Conservation (phyloP, 768 basidiomycete species). For the Trametes elegans region DNA sequence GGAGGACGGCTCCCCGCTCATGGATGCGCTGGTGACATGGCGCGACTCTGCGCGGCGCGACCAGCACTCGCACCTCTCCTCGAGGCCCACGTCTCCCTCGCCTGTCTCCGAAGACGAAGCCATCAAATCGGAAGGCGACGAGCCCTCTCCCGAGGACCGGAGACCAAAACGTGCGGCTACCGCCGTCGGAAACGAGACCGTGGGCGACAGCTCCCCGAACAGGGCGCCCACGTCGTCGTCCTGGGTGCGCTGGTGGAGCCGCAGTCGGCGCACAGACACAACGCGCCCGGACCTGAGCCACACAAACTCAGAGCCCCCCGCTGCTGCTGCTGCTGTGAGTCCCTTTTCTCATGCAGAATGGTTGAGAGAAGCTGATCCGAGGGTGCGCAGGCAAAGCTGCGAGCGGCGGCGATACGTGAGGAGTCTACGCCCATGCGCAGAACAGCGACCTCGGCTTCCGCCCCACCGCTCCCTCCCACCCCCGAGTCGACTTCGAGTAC, state of each 20-base stretch:
- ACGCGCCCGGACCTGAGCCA: conserved; percentile 21
- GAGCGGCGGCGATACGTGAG: background rate
- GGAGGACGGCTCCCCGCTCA: conserved; percentile 68
- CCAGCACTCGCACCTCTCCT: conserved; percentile 23
- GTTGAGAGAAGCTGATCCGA: background rate
- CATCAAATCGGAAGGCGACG: conserved; percentile 29
- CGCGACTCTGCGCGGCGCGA: conserved; percentile 43
- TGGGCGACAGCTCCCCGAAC: conserved; percentile 17
- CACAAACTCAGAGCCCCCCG: conserved; percentile 19
- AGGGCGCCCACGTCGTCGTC: conserved; percentile 51
- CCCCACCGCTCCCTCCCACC: conserved; percentile 1
- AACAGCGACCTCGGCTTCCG: conserved; percentile 7
- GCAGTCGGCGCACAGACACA: conserved; percentile 38
- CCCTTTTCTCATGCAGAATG: no score
- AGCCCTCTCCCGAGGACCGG: conserved; percentile 6
- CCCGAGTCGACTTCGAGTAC: conserved; percentile 2
- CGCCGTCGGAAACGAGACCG: conserved; percentile 1
- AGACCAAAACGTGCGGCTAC: conserved; percentile 8
- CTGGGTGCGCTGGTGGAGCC: conserved; percentile 87
- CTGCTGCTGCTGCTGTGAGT: background rate
- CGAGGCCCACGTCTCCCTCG: conserved; percentile 37
- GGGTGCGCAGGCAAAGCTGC: conserved; percentile 1
- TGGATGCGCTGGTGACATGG: conserved; percentile 73
- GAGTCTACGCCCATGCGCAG: background rate
- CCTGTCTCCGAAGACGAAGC: conserved; percentile 35